Conservation (phyloP, 805 yeast genomes). For the Spathaspora gorwiae region DNA sequence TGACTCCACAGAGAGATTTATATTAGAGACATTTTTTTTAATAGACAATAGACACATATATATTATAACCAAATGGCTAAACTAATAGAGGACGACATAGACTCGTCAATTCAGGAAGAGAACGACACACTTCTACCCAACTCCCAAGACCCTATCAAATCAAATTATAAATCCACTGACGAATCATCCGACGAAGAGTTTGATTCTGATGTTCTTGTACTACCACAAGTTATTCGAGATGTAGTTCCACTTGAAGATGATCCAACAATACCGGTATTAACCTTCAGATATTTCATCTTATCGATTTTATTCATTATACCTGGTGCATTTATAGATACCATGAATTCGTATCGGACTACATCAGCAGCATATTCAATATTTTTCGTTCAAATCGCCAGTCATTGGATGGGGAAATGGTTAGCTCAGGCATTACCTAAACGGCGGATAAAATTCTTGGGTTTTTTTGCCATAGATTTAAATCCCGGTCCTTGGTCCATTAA, state of each 20-base stretch:
- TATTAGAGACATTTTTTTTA: background rate
- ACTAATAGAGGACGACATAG: background rate
- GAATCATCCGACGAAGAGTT: background rate
- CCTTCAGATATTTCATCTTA: constrained; percentile 32
- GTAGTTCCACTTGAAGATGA: constrained; percentile 37
- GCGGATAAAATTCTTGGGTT: constrained; percentile 11
- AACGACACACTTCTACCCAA: background rate
- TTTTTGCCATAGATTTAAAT: constrained; percentile 33
- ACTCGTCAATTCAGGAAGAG: background rate
- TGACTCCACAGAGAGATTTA: too few species aligned
- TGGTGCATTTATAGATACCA: constrained; percentile 39
- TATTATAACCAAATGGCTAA: background rate
- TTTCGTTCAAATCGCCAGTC: constrained; percentile 47
- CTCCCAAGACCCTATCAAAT: background rate
- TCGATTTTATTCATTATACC: constrained; percentile 33
- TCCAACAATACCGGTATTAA: constrained; percentile 32
- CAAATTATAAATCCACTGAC: background rate
- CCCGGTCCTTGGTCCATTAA: constrained; percentile 57
- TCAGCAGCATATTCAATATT: constrained; percentile 49
- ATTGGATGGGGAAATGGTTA: constrained; percentile 45
- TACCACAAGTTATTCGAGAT: constrained; percentile 31
- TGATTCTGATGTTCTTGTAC: constrained; percentile 18
- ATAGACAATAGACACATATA: too few species aligned
- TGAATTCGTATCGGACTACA: constrained; percentile 40
- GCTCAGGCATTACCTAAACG: constrained; percentile 38